Conservation (phyloP, 2,329 filamentous ascomycete genomes). For the Fusarium cyanostomum region DNA sequence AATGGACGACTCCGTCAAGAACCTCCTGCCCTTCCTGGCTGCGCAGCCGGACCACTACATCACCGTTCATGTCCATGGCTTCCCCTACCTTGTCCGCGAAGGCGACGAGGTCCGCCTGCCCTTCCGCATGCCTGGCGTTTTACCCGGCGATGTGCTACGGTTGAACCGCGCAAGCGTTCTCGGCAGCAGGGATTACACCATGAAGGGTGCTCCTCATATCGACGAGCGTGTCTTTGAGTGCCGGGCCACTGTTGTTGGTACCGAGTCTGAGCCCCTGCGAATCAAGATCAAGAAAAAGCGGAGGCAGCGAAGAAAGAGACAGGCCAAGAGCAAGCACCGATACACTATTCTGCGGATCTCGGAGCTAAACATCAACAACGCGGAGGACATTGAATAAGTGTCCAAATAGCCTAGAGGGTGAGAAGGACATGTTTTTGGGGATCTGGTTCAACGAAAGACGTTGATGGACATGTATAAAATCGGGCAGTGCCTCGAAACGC, state of each 20-base stretch:
- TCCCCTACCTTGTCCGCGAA: conserved; percentile 79
- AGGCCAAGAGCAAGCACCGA: conserved; percentile 87
- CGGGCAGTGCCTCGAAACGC: conserved; percentile 34
- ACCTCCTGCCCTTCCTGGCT: conserved; percentile 74
- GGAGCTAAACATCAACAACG: conserved; percentile 73
- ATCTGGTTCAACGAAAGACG: conserved; percentile 18
- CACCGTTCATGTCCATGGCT: conserved; percentile 80
- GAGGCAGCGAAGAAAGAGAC: conserved; percentile 76
- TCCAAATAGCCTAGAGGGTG: conserved; percentile 13
- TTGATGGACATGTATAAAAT: conserved; percentile 39
- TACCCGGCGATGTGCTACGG: conserved; percentile 84
- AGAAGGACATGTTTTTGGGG: conserved; percentile 7
- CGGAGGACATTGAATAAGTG: conserved; percentile 51
- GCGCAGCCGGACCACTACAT: conserved; percentile 82
- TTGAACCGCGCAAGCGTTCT: conserved; percentile 85
- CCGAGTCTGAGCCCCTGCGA: conserved; percentile 82
- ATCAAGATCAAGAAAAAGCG: conserved; percentile 84
- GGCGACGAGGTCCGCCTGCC: conserved; percentile 81
- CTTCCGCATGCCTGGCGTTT: conserved; percentile 79
- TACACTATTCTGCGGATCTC: conserved; percentile 88
- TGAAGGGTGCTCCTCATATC: conserved; percentile 83
- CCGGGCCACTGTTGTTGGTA: conserved; percentile 83
- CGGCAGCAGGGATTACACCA: conserved; percentile 88
- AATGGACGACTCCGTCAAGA: conserved; percentile 65
- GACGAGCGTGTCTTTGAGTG: conserved; percentile 88